A percentile compares a stretch with the other conserved stretches of the same genome.
These are phyloP conservation scores for Wickerhamiella qilinensis DNA, from an alignment of 805 yeast genomes.

Conservation along the genomic window DNA sequence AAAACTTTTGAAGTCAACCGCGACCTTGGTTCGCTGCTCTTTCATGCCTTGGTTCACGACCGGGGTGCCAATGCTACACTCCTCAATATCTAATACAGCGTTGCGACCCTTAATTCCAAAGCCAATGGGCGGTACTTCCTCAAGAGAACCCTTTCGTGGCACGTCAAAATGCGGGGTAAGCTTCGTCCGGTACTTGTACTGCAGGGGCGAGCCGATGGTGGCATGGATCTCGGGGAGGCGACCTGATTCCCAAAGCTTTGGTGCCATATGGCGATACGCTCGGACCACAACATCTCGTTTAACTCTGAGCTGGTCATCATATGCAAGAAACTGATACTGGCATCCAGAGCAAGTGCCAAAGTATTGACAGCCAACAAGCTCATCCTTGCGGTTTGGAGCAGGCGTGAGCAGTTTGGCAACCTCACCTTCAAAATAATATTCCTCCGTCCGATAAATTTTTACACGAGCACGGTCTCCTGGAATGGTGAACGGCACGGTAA, in stretches of 20 bases:
- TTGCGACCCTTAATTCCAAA: constrained; percentile 69
- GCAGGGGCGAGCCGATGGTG: constrained; percentile 63
- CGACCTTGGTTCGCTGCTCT: constrained; percentile 47
- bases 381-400: constrained; percentile 36
- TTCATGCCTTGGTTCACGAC: constrained; percentile 59
- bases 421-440: constrained; percentile 60
- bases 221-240: constrained; percentile 42
- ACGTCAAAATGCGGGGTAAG: constrained; percentile 89
- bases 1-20: constrained; percentile 30
- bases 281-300: constrained; percentile 62
- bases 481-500: constrained; percentile 68
- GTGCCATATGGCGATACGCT: constrained; percentile 61
- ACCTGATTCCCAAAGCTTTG: constrained; percentile 20
- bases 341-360: constrained; percentile 93
- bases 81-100: constrained; percentile 76
- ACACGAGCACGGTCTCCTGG: constrained; percentile 71
- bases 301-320: constrained; percentile 53
- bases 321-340: constrained; percentile 70
- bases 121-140: constrained; percentile 56
- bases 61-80: constrained; percentile 76
- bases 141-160: constrained; percentile 33
- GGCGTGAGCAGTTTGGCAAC: constrained; percentile 34
- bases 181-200: constrained; percentile 73
- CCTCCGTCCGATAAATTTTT: constrained; percentile 64
- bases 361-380: constrained; percentile 56